Percentiles rank a stretch among this genome's conserved stretches.
These are phyloP conservation scores for Claviceps sp. DNA, from an alignment of 2,329 filamentous ascomycete species.

Conservation along the genomic window DNA sequence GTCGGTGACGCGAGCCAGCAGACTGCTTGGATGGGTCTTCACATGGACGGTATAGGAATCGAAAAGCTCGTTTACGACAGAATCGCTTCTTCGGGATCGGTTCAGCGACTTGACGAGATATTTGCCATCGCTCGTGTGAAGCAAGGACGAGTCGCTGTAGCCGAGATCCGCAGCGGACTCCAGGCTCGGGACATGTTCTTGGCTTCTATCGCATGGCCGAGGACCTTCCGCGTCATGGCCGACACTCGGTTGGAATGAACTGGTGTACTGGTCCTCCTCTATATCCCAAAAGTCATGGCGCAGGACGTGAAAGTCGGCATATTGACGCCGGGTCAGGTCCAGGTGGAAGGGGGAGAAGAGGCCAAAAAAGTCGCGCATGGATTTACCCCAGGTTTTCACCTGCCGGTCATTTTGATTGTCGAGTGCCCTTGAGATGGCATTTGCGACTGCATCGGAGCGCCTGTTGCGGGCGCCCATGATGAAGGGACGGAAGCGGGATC, in stretches of 20 bases:
- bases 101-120: slow-evolving; percentile 62
- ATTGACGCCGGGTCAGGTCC: background rate
- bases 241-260: background rate
- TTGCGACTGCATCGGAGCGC: background rate
- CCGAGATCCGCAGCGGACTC: slow-evolving; percentile 52
- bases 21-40: slow-evolving; percentile 41
- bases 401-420: background rate
- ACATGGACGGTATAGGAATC: slow-evolving; percentile 52
- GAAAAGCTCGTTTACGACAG: slow-evolving; percentile 55
- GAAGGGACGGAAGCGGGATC: background rate
- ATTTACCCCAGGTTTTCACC: background rate
- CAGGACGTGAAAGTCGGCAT: slow-evolving; percentile 1
- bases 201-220: background rate
- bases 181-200: slow-evolving; percentile 20
- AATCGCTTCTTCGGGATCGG: slow-evolving; percentile 54
- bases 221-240: background rate
- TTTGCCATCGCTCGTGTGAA: slow-evolving; percentile 49
- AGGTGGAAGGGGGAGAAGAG: slow-evolving; percentile 1
- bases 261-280: slow-evolving; percentile 1
- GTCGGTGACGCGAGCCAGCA: slow-evolving; percentile 60
- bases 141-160: slow-evolving; percentile 66
- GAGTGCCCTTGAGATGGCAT: background rate
- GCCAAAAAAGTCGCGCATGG: background rate
- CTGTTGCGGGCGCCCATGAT: background rate
- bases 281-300: slow-evolving; percentile 5